Evolutionary conservation across 2,329 filamentous ascomycete genomes (phyloP), one percentile per base, ranked within the genome.

Genomic region (Chrysosphaeria jannelii): DNA sequence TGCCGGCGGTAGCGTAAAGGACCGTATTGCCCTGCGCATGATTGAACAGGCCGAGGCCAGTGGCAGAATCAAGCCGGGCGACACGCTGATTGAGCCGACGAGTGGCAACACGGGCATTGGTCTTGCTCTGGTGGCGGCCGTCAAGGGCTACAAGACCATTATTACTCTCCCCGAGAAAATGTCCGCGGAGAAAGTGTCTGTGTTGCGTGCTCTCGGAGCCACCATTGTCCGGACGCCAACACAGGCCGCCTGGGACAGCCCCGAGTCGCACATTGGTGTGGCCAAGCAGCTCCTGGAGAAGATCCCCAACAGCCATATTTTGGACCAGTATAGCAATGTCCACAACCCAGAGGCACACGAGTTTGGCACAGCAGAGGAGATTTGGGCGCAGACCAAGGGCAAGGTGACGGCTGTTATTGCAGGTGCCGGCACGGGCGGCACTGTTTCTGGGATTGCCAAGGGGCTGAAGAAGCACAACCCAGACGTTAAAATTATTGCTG

Each of bases 141-240:
- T 97, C 39, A 93, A 91, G 52, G 81, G 79, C 33, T 97, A 93
- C 57, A 81, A 81, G 47, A 88, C 79, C 19, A 93, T 97, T 47
- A 97, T 97, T 44, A 97, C 85, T 8, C 62, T 97, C 21, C 85
- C 85, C 24, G 85, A 97, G 50, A 97, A 97, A 56, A 97, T 97
- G 85, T 91, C 78, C 2, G 72, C 78, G 22, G 85, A 97, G 48
- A 97, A 97, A 48, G 85, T 97, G 19, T 71, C 81, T 3, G 23
- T 97, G 14, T 57, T 97, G 30, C 72, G 78, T 36, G 81, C 85
- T 14, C 59, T 97, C 24, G 81, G 81, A 32, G 85, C 85, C 20
- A 91, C 88, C 39, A 93, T 97, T 46, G 91, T 97, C 43, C 69
- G 85, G 25, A 97, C 85, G 4, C 85, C 85, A 13, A 97, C 79